Conservation (phyloP, 1,284 basidiomycete species). For the Inonotus hispidus region DNA sequence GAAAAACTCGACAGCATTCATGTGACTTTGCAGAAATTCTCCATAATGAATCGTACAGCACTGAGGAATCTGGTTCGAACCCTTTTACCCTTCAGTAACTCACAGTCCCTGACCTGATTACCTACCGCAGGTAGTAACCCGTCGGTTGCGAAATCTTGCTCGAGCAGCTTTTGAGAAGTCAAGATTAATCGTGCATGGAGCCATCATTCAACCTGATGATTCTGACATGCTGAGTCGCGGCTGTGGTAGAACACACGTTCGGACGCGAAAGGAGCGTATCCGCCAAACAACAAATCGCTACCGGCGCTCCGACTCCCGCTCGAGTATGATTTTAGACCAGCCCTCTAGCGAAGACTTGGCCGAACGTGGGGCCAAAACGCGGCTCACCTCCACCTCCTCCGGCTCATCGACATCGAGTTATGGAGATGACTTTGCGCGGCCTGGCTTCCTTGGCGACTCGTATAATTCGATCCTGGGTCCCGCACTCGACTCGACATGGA, state of each 20-base stretch:
- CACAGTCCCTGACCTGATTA: background rate
- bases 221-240: constrained; percentile 53
- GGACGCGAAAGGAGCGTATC: constrained; percentile 24
- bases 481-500: constrained; percentile 56
- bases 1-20: constrained; percentile 50
- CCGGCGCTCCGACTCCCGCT: background rate
- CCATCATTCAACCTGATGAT: constrained; percentile 5
- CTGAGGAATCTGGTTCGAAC: constrained; percentile 43
- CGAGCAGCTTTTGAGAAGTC: constrained; percentile 41
- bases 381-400: background rate
- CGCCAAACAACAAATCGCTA: background rate
- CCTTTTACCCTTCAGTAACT: background rate
- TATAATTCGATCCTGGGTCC: constrained; percentile 21
- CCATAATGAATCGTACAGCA: constrained; percentile 41
- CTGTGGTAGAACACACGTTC: constrained; percentile 52
- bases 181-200: constrained; percentile 25
- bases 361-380: constrained; percentile 8
- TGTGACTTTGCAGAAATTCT: constrained; percentile 48
- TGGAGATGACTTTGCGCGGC: background rate
- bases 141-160: constrained; percentile 46
- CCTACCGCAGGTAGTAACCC: constrained; percentile 40
- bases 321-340: constrained; percentile 3
- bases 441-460: background rate
- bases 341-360: background rate
- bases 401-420: background rate